Conservation (phyloP, 2,329 filamentous ascomycete genomes). For the Escovopsis sp. region DNA sequence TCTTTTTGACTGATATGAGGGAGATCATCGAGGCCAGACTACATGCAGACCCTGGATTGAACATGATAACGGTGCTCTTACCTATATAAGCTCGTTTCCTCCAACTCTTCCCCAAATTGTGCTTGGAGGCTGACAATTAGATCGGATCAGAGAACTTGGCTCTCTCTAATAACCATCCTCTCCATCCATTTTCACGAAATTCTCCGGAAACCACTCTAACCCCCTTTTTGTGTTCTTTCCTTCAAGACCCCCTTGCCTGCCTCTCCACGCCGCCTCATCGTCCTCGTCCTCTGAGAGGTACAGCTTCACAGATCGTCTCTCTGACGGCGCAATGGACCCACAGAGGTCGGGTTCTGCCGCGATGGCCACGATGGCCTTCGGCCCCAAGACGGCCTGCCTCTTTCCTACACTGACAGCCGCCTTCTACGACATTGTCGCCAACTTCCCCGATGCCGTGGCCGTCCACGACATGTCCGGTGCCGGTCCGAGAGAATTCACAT, state of each 20-base stretch:
- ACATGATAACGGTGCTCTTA: too few relatives aligned
- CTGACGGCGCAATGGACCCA: slow-evolving; percentile 6
- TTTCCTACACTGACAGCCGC: slow-evolving; percentile 25
- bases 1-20: too few relatives aligned
- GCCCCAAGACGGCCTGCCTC: slow-evolving; percentile 11
- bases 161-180: background rate
- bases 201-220: background rate
- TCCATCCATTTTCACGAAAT: too few relatives aligned
- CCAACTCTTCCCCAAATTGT: background rate
- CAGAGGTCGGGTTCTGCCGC: slow-evolving; percentile 3
- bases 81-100: slow-evolving; percentile 3
- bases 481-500: slow-evolving; percentile 23
- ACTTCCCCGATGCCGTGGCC: slow-evolving; percentile 23
- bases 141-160: background rate
- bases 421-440: slow-evolving; percentile 23
- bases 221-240: background rate
- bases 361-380: slow-evolving; percentile 4
- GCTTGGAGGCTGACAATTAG: background rate
- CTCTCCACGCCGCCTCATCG: background rate
- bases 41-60: too few relatives aligned
- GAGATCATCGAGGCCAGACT: too few relatives aligned
- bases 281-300: background rate
- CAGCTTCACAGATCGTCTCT: background rate
- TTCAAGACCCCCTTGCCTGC: background rate
- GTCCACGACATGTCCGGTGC: slow-evolving; percentile 21